Evolutionary conservation across 2,329 filamentous ascomycete species (phyloP).

Genomic region (Colletotrichum tofieldiae): DNA sequence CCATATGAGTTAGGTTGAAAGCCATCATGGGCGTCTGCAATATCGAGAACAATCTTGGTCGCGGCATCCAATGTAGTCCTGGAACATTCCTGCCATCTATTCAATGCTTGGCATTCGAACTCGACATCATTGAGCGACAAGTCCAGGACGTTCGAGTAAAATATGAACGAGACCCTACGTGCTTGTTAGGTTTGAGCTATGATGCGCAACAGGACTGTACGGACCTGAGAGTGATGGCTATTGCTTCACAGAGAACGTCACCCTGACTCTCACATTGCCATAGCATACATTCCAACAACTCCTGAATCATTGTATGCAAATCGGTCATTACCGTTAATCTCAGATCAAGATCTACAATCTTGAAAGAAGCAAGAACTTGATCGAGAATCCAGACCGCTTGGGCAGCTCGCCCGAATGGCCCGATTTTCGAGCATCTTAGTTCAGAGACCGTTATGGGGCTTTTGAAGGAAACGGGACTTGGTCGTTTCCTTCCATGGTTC

Average conservation of each 20-base stretch:
- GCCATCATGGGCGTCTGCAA: neutral
- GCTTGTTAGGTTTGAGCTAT: neutral
- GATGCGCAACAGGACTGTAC: neutral
- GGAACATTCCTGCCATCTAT: neutral
- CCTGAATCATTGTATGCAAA: neutral
- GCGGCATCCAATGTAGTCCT: neutral
- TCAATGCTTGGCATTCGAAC: neutral
- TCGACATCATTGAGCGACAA: neutral
- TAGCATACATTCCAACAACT: neutral
- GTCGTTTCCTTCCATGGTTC: neutral
- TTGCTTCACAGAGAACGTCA: neutral
- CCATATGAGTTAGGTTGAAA: neutral
- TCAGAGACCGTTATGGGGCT: neutral
- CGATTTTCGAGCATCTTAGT: neutral
- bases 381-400: slow-evolving; percentile 1
- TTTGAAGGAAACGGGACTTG: neutral
- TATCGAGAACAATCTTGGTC: slow-evolving; percentile 4
- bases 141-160: neutral
- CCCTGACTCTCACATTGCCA: neutral
- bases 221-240: neutral
- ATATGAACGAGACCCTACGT: neutral
- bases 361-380: neutral
- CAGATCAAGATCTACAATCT: neutral
- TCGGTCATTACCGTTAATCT: neutral
- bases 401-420: neutral